These are phyloP conservation scores for Fusarium annulatum DNA, from an alignment of 2,329 filamentous ascomycete genomes.

Conservation along the genomic window DNA sequence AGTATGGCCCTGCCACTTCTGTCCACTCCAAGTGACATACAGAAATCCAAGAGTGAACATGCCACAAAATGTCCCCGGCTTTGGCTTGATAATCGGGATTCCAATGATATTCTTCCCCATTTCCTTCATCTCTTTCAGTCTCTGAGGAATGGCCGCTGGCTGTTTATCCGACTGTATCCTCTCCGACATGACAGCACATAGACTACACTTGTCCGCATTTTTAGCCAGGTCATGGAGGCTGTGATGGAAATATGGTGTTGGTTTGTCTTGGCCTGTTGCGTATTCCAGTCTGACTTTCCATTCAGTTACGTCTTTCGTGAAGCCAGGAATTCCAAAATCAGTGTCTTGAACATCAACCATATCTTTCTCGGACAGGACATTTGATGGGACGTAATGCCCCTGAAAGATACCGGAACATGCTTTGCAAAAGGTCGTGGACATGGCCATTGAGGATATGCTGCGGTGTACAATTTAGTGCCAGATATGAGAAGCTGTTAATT, in stretches of 20 bases:
- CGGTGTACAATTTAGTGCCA: background rate
- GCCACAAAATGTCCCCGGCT: background rate
- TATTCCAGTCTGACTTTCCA: conserved; percentile 19
- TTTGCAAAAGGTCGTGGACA: conserved; percentile 2
- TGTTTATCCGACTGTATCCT: conserved; percentile 2
- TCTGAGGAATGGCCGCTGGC: background rate
- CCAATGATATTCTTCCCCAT: background rate
- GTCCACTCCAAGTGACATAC: background rate
- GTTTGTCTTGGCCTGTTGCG: background rate
- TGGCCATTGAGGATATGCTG: background rate
- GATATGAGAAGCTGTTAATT: no score
- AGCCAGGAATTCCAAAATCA: background rate
- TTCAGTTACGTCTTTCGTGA: background rate
- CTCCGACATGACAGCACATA: conserved; percentile 33
- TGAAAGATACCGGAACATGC: conserved; percentile 25
- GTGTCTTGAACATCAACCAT: conserved; percentile 1
- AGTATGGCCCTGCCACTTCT: background rate
- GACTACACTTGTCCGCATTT: conserved; percentile 15
- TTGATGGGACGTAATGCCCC: conserved; percentile 11
- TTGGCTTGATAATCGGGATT: conserved; percentile 12
- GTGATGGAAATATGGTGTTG: conserved; percentile 16
- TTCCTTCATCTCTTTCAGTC: background rate
- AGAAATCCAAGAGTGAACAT: conserved; percentile 15
- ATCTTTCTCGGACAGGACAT: background rate
- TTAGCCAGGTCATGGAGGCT: conserved; percentile 1